Evolutionary conservation across 257 asterid species (phyloP), one percentile per base, ranked within the genome.

Genomic region (Thymus mandschuricus): DNA sequence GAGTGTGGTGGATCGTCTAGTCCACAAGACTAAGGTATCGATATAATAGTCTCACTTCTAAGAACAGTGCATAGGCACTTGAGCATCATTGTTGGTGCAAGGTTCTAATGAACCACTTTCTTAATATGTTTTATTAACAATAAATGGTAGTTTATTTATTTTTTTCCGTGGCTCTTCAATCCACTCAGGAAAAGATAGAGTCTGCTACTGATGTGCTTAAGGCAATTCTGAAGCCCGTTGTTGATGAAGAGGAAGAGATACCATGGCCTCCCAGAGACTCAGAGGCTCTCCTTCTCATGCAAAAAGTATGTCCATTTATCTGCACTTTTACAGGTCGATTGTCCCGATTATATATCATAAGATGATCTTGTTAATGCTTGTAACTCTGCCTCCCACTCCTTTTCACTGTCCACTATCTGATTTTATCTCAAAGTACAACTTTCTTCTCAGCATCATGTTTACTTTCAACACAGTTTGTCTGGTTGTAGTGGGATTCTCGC

Each of bases 191-290:
- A 78, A 91, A 85, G 71, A 91, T 91, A 71, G 91, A 91, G 69
- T 90, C 96, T 68, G 86, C 97, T 50, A 94, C 98, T 31, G 95
- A 91, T 74, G 96, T 94, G 81, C 98, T 94, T 41, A 91, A 91
- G 82, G 83, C 90, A 62, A 88, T 91, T 71, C 66, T 94, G 82
- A 77, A 78, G 71, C 97, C 95, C 52, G 93, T 89, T 13, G 54
- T 86, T 64, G 90, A 86, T 60, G 90, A 81, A 80, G 93, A 78
- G 44, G 89, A 81, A 78, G 99, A 94, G 81, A 82, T 80, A 50
- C 44, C 79, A 60, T 94, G 99, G 99, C 99, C 99, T 75, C 95
- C 97, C 71, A 83, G 82, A 68, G 85, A 94, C 55, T 93, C 96
- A 40, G 81, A 85, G 74, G 89, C 97, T 69, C 85, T 94, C 58